Evolutionary conservation across 352 stramenopile genomes (phyloP), one percentile per base, ranked within the genome.

Genomic region (Phytopythium litorale): DNA sequence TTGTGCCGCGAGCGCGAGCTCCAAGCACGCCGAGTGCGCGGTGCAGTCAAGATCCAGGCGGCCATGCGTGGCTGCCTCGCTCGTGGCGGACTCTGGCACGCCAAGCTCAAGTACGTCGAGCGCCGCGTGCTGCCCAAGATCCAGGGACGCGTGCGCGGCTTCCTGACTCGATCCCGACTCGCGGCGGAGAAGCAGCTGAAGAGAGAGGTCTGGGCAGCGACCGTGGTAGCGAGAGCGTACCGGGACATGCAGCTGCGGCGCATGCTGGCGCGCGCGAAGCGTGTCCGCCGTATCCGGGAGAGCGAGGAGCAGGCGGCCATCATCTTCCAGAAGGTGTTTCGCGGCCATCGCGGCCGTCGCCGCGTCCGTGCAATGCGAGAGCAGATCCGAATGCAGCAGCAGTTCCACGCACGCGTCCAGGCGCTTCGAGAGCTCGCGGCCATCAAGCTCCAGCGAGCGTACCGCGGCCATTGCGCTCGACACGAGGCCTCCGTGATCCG

Each of bases 131-230:
- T 96, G 11, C 84, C 89, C 3, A 84, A 80, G 43, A 87, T 94
- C 15, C 89, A 97, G 68, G 89, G 73, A 15, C 76, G 75, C n/a
- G 72, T 91, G 3, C 84, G 89, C 55, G 87, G 89, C n/a, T 92
- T 91, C 50, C 72, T 94, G 2, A 64, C 72, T 21, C 78, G 87
- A 5, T 85, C 89, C 32, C 38, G 62, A 1, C 56, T 89, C n/a
- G 60, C 59, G 19, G 18, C 30, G 3, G 65, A 81, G 56, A 75
- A 73, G 1, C 68, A 72, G 12, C 51, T 66, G 16, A 49, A 60
- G 11, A 46, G 65, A 46, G 72, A 90, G 64, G 37, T 67, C 15
- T 33, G 52, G 6, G 83, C 76, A 12, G 68, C 84, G 4, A 49
- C 32, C 0, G 37, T 79, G 21, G 86, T 94, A 48, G 73, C 60